Conservation (phyloP, 805 yeast species). For the Millerozyma acaciae region DNA sequence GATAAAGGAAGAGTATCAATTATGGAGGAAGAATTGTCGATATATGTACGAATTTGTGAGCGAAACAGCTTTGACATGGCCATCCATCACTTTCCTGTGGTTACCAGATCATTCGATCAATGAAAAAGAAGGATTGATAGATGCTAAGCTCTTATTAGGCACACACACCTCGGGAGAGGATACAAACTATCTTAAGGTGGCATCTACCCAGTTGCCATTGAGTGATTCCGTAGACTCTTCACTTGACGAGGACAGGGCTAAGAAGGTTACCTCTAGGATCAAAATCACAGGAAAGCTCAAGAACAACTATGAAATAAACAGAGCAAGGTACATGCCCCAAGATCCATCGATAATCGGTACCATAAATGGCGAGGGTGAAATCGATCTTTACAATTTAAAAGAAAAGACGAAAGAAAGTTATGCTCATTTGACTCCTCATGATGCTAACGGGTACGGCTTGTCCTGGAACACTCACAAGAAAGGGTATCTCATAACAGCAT, state of each 20-base stretch:
- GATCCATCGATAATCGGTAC: slow-evolving; percentile 54
- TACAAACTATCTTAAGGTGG: slow-evolving; percentile 61
- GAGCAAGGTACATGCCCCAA: slow-evolving; percentile 71
- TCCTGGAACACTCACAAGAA: slow-evolving; percentile 53
- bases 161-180: slow-evolving; percentile 75
- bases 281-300: slow-evolving; percentile 58
- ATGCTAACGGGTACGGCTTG: slow-evolving; percentile 70
- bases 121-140: slow-evolving; percentile 25
- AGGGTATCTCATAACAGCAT: slow-evolving; percentile 54
- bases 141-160: slow-evolving; percentile 57
- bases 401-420: slow-evolving; percentile 22
- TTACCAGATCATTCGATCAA: slow-evolving; percentile 41
- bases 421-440: slow-evolving; percentile 46
- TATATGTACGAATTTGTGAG: slow-evolving; percentile 80
- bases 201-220: slow-evolving; percentile 54
- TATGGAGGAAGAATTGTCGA: slow-evolving; percentile 80
- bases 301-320: slow-evolving; percentile 63
- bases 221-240: slow-evolving; percentile 14
- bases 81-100: slow-evolving; percentile 78
- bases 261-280: slow-evolving; percentile 49
- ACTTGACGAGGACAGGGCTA: slow-evolving; percentile 5
- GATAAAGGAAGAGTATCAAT: slow-evolving; percentile 63
- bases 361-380: slow-evolving; percentile 63
- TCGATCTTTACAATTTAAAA: slow-evolving; percentile 48
- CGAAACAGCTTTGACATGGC: slow-evolving; percentile 80